A percentile compares a stretch with the other conserved stretches of the same genome.
Evolutionary conservation across 169 alveolate genomes (phyloP).

Genomic region (Plasmodium falciparum): DNA sequence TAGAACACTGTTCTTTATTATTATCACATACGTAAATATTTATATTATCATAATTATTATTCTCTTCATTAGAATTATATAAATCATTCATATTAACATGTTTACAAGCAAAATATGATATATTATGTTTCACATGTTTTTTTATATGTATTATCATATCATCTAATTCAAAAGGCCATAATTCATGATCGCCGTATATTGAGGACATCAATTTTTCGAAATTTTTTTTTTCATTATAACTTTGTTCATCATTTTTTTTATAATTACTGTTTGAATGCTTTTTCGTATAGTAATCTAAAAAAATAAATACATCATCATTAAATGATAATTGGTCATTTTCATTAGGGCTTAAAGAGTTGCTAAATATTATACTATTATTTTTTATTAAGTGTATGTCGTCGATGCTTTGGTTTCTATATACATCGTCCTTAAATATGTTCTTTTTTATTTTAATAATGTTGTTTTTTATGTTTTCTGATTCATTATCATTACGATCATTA

Average conservation of each 20-base stretch:
- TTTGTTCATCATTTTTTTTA: conserved; percentile 26
- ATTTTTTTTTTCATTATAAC: conserved; percentile 6
- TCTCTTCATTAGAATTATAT: conserved; percentile 40
- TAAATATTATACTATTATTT: conserved; percentile 66
- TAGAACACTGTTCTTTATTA: conserved; percentile 19
- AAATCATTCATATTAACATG: conserved; percentile 47
- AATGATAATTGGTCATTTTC: conserved; percentile 44
- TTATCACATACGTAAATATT: conserved; percentile 54
- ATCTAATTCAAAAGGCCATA: conserved; percentile 8
- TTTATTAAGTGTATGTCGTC: conserved; percentile 27
- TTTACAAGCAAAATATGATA: conserved; percentile 70
- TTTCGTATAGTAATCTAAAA: conserved; percentile 48
- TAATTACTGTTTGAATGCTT: not conserved
- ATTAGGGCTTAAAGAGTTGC: conserved; percentile 55
- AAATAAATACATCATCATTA: conserved; percentile 71
- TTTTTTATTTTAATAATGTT: conserved; percentile 51
- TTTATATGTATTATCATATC: conserved; percentile 70
- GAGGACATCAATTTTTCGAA: conserved; percentile 35
- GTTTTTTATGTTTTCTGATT: conserved; percentile 41
- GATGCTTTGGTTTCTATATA: conserved; percentile 25
- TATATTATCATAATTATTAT: conserved; percentile 51
- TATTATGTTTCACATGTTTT: conserved; percentile 42
- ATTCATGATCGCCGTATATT: conserved; percentile 15
- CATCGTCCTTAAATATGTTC: conserved; percentile 14
- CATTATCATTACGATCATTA: conserved; percentile 8